Evolutionary conservation across 306 rosid genomes (phyloP), one percentile per base, ranked within the genome.

Genomic region (Heteromeles arbutifolia): DNA sequence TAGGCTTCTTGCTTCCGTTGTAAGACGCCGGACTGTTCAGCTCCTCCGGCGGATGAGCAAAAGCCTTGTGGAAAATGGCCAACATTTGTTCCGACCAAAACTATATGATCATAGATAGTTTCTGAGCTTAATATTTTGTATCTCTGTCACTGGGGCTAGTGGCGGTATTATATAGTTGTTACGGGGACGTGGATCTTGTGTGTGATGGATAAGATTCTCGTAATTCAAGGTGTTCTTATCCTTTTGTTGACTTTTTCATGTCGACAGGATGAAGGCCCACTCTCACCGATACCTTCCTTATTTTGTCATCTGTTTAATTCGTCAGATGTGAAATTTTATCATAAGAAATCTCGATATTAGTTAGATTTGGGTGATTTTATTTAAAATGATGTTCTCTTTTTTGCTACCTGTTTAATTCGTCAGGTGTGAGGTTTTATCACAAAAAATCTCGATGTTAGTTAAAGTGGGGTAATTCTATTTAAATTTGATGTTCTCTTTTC

Each of bases 1-100:
- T 95, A 69, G 99, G 97, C 76, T 79, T 86, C 77, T 87, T 88
- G n/a, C 85, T 79, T 5, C 92, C 91, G 2, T 80, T 88, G 72
- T 75, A 73, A n/a, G 99, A 95, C 5, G 93, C 93, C 53, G 99
- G 99, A 45, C 99, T 95, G 63, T 92, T 84, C 0, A 95, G 92
- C 86, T 95, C 99, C 41, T 92, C 97, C 1, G 99, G 99, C 52
- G 99, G 99, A 78, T 95, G 79, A 71, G 97, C 97, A 85, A 85
- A 92, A 62, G 97, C 90, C 72, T 92, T 79, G 80, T 95, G 99
- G 25, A 95, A 95, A 77, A 95, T 92, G 21, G 96, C 97, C 77
- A 95, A 84, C 99, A 95, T 95, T 24, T 75, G 15, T 50, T 18
- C 54, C 21, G 54, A 50, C 2, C 21, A 50, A 50, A 50, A 50